Conservation (phyloP, 2,329 filamentous ascomycete genomes). For the Fusarium algeriense region DNA sequence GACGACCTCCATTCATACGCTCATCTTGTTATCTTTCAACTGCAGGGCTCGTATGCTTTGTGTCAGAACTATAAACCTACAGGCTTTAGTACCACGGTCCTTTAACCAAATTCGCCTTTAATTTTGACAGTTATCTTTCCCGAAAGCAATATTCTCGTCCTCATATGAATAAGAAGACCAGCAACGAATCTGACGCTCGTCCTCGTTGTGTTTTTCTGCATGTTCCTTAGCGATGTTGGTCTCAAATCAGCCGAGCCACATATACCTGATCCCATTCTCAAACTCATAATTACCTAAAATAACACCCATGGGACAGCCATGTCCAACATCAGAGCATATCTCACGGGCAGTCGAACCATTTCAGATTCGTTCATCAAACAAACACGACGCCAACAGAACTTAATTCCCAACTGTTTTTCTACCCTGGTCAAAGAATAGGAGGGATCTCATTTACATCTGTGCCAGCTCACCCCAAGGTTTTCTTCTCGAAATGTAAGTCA, state of each 20-base stretch:
- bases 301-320: conserved; percentile 14
- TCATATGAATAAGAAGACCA: background rate
- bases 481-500: background rate
- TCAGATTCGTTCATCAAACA: conserved; percentile 28
- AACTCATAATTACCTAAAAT: background rate
- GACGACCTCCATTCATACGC: background rate
- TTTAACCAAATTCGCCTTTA: background rate
- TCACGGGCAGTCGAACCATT: conserved; percentile 41
- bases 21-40: background rate
- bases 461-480: conserved; percentile 14
- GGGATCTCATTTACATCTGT: conserved; percentile 9
- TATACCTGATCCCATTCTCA: conserved; percentile 1
- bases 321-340: conserved; percentile 43
- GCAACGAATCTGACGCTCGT: background rate
- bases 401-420: conserved; percentile 19
- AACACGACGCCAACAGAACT: conserved; percentile 38
- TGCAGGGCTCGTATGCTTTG: background rate
- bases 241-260: conserved; percentile 4
- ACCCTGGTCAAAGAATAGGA: conserved; percentile 14
- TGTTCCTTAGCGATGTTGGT: background rate
- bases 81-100: background rate
- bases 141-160: background rate
- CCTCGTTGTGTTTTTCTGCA: background rate
- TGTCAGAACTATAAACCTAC: background rate
- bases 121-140: background rate